These are phyloP conservation scores for Globisporangium cystogenes DNA, from an alignment of 352 stramenopile genomes.

Conservation along the genomic window DNA sequence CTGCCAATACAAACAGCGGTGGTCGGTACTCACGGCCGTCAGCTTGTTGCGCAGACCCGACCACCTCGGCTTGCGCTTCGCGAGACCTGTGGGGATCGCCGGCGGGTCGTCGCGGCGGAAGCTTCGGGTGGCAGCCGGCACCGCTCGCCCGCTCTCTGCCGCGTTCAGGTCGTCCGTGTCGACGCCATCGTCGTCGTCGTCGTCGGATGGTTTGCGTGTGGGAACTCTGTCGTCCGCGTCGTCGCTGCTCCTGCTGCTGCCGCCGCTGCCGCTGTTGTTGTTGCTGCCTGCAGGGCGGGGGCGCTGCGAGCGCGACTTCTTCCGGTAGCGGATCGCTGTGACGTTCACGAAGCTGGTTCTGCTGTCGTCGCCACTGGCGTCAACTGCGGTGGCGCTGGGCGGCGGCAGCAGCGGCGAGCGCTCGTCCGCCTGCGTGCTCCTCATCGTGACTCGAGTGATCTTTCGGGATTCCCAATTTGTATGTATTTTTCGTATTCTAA, in stretches of 20 bases:
- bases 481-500: too few species aligned
- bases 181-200: slow-evolving; percentile 4
- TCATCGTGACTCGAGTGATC: background rate
- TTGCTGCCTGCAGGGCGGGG: background rate
- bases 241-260: background rate
- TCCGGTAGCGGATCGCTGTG: slow-evolving; percentile 9
- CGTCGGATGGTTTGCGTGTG: background rate
- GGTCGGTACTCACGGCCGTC: slow-evolving; percentile 13
- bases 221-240: background rate
- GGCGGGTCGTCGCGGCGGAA: slow-evolving; percentile 3
- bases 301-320: slow-evolving; percentile 10
- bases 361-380: background rate
- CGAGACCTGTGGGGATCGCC: slow-evolving; percentile 12
- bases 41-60: slow-evolving; percentile 28
- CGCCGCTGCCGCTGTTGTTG: background rate
- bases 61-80: slow-evolving; percentile 29
- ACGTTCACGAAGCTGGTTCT: slow-evolving; percentile 4
- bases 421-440: slow-evolving; percentile 4
- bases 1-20: too few species aligned
- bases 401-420: slow-evolving; percentile 6
- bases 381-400: background rate
- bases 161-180: slow-evolving; percentile 3
- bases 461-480: background rate
- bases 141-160: background rate
- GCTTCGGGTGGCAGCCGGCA: background rate